These are phyloP conservation scores for Lactarius deliciosus DNA, from an alignment of 768 basidiomycete genomes.

Conservation along the genomic window DNA sequence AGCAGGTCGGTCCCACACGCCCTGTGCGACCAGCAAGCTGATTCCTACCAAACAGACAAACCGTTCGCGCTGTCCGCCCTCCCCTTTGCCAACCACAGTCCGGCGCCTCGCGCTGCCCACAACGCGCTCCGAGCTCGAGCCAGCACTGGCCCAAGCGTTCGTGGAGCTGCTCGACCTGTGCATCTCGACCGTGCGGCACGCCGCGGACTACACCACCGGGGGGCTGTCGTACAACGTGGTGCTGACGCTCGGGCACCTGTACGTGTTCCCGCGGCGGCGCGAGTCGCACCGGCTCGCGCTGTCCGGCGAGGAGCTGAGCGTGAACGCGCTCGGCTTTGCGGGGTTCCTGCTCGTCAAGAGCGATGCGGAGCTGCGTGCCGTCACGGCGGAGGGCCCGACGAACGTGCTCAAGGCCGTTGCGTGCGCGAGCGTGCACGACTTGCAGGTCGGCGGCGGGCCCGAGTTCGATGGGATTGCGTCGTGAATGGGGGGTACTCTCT, in stretches of 20 bases:
- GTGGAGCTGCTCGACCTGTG: conserved; percentile 72
- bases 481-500: neutral
- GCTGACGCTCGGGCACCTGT: conserved; percentile 78
- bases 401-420: conserved; percentile 66
- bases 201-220: conserved; percentile 42
- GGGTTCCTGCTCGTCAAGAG: conserved; percentile 89
- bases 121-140: conserved; percentile 47
- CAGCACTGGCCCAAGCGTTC: conserved; percentile 58
- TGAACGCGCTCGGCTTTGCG: conserved; percentile 89
- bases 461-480: conserved; percentile 35
- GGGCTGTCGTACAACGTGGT: conserved; percentile 81
- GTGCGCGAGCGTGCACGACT: conserved; percentile 64
- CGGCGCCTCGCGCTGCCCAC: conserved; percentile 48
- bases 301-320: conserved; percentile 58
- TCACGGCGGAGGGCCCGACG: conserved; percentile 61
- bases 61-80: conserved; percentile 68
- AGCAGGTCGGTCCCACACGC: conserved; percentile 43
- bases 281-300: conserved; percentile 57
- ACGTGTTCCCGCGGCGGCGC: conserved; percentile 74
- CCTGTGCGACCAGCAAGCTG: conserved; percentile 2
- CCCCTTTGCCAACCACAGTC: conserved; percentile 81
- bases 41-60: conserved; percentile 46
- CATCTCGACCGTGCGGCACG: conserved; percentile 70
- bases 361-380: conserved; percentile 66
- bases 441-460: conserved; percentile 54